phyloP scores from a whole-genome alignment of 1,284 basidiomycete genomes.

The Sphagnurus paluster region DNA sequence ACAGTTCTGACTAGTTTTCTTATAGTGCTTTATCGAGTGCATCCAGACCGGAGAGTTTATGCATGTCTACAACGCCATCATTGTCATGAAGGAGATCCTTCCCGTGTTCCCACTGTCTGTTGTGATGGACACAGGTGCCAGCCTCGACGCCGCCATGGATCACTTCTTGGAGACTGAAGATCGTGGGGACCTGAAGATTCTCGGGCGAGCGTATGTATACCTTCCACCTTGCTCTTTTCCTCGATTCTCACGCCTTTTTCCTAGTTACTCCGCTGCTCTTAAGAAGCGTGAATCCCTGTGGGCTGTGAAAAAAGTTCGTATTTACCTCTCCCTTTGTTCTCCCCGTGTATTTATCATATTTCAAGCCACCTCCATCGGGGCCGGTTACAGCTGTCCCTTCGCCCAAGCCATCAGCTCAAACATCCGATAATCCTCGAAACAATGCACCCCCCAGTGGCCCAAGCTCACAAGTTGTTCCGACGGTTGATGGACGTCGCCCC shows the following conservation, averaged over 20 bases:
- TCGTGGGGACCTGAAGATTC: slow-evolving; percentile 79
- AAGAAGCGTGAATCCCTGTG: slow-evolving; percentile 68
- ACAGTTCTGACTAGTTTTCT: too few species aligned
- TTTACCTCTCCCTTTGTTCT: not conserved
- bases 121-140: slow-evolving; percentile 54
- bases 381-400: slow-evolving; percentile 27
- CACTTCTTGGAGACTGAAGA: slow-evolving; percentile 73
- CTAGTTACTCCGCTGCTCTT: slow-evolving; percentile 64
- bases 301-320: slow-evolving; percentile 40
- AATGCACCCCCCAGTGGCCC: slow-evolving; percentile 37
- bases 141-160: slow-evolving; percentile 67
- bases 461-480: slow-evolving; percentile 28
- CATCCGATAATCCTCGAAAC: slow-evolving; percentile 43
- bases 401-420: slow-evolving; percentile 36
- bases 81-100: slow-evolving; percentile 87
- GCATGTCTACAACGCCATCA: slow-evolving; percentile 92
- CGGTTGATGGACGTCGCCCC: slow-evolving; percentile 33
- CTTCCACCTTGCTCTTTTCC: not conserved
- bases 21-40: slow-evolving; percentile 66
- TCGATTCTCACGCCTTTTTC: slow-evolving; percentile 22
- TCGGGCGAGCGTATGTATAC: slow-evolving; percentile 70
- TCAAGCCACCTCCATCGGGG: slow-evolving; percentile 30
- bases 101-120: slow-evolving; percentile 81
- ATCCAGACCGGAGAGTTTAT: slow-evolving; percentile 85
- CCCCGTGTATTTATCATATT: slow-evolving; percentile 2